A percentile compares a stretch with the other conserved stretches of the same genome.
phyloP scores from a whole-genome alignment of 768 basidiomycete species.

The Boletellus ananas region DNA sequence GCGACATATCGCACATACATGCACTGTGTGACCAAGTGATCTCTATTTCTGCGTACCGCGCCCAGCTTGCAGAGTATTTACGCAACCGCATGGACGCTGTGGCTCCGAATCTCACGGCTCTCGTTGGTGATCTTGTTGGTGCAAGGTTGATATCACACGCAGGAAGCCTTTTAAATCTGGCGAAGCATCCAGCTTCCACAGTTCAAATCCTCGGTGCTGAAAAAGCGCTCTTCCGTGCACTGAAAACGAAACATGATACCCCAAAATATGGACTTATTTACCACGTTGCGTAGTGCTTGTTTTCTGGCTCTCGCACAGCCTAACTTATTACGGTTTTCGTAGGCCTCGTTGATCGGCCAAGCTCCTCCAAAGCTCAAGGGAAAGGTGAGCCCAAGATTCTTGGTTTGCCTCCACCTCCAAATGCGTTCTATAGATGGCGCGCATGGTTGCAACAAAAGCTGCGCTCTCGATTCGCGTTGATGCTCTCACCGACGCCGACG shows the following conservation, averaged over 20 bases:
- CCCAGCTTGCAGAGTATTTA: conserved; percentile 94
- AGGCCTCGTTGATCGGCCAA: conserved; percentile 96
- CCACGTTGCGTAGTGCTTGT: conserved; percentile 56
- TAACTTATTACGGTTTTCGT: conserved; percentile 4
- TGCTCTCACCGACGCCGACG: conserved; percentile 88
- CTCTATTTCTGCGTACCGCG: conserved; percentile 89
- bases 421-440: conserved; percentile 71
- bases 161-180: conserved; percentile 63
- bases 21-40: conserved; percentile 98
- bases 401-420: neutral
- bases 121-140: conserved; percentile 76
- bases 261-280: conserved; percentile 99
- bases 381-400: conserved; percentile 50
- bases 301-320: neutral
- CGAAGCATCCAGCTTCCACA: conserved; percentile 76
- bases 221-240: conserved; percentile 71
- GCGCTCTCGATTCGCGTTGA: conserved; percentile 97
- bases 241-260: conserved; percentile 89
- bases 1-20: conserved; percentile 95
- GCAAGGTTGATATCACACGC: conserved; percentile 74
- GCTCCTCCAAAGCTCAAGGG: conserved; percentile 98
- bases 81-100: conserved; percentile 98
- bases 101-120: conserved; percentile 90
- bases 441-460: conserved; percentile 99
- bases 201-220: conserved; percentile 76